Conservation (phyloP, 1,284 basidiomycete species). For the Sporisorium graminicola region DNA sequence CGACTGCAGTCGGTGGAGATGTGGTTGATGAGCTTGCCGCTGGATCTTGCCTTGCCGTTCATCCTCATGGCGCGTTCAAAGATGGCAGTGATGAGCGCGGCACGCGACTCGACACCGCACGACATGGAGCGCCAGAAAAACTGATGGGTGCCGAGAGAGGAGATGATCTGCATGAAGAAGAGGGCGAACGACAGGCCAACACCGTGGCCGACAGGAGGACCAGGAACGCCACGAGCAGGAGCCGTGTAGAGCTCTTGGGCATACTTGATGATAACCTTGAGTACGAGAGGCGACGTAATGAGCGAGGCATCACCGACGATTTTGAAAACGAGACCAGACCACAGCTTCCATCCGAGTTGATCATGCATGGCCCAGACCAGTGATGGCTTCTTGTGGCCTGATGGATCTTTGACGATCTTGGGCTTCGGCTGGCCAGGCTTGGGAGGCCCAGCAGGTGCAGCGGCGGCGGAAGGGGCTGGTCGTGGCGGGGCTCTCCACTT, state of each 20-base stretch:
- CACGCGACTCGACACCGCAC: constrained; percentile 79
- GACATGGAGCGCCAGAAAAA: constrained; percentile 77
- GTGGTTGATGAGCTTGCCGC: constrained; percentile 88
- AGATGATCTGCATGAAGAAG: constrained; percentile 78
- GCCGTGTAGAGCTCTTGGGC: constrained; percentile 49
- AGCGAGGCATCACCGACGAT: constrained; percentile 62
- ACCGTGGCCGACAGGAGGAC: constrained; percentile 54
- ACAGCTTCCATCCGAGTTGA: constrained; percentile 84
- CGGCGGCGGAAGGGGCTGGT: constrained; percentile 14
- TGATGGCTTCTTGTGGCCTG: constrained; percentile 73
- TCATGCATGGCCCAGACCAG: constrained; percentile 83
- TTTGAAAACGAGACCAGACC: constrained; percentile 81
- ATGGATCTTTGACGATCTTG: constrained; percentile 37
- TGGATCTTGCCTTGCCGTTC: constrained; percentile 83
- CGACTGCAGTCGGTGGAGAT: constrained; percentile 92
- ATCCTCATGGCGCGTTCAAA: constrained; percentile 84
- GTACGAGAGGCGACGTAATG: constrained; percentile 63
- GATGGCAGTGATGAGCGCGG: constrained; percentile 88
- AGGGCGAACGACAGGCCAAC: constrained; percentile 71
- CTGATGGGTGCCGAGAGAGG: constrained; percentile 81
- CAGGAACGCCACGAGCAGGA: constrained; percentile 19
- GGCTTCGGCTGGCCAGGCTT: constrained; percentile 26
- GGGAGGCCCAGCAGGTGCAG: constrained; percentile 21
- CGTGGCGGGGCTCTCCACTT: constrained; percentile 57
- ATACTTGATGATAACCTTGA: constrained; percentile 61